Base-by-base conservation (phyloP, 768 basidiomycete species). In the Termitomyces sp. region DNA sequence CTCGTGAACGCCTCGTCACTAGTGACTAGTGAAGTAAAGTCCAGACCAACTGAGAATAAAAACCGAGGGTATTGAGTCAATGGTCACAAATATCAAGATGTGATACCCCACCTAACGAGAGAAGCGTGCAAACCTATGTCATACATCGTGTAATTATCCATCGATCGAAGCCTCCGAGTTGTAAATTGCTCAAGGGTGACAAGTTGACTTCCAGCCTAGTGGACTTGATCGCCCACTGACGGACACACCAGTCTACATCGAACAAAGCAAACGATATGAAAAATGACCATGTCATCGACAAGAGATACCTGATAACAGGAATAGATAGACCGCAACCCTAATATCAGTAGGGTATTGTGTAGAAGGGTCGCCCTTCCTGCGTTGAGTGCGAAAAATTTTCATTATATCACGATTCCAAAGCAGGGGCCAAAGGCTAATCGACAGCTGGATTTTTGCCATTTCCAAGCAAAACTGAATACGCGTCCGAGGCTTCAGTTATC, bases 301-400 rank as follows among this genome's bases (percentile, higher is more conserved):
- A 57, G 56, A 46, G 45, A 53, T 60, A 51, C 52, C 55, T 41
- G 44, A 60, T 60, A 50, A 51, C 55, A 26, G 47, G 41, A 48
- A 48, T 52, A 47, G 51, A 52, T 40, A 0, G 26, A 45, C 13
- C 11, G 3, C 16, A n/a, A 30, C 38, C n/a, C 10, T 16, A 14
- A 36, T 28, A 41, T 13, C 35, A 54, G 36, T 44, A 11, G 7
- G 22, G 16, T 8, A 18, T 49, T 6, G 48, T 33, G 13, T 50
- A 24, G 16, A 22, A 38, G 26, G 36, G 18, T 11, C 18, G 16
- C 18, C n/a, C 26, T 28, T 52, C 3, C 10, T 2, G 30, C 35
- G 26, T 52, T 52, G 33, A 16, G 28, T 6, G 26, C 24, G 24
- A 11, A 24, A 52, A 16, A n/a, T n/a, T 16, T 9, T 18, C 22